These are phyloP conservation scores for Rubus parviflorus DNA, from an alignment of 306 rosid genomes.

Conservation along the genomic window DNA sequence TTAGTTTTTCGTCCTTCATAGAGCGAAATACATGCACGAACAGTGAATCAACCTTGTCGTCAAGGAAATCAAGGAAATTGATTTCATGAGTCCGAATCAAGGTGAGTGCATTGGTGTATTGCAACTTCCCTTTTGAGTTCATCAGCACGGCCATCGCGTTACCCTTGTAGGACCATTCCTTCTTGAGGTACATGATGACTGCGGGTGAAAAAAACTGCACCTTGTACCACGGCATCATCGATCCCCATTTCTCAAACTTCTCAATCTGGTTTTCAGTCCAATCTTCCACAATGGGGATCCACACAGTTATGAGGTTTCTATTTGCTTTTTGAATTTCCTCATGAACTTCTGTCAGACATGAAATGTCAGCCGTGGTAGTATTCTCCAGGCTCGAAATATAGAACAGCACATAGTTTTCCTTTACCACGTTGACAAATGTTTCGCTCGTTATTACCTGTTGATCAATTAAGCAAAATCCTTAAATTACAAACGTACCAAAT, in stretches of 20 bases:
- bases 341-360: slow-evolving; percentile 9
- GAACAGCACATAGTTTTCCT: not conserved
- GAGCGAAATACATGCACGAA: slow-evolving; percentile 4
- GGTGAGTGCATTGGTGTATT: slow-evolving; percentile 28
- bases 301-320: slow-evolving; percentile 25
- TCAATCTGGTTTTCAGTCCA: slow-evolving; percentile 5
- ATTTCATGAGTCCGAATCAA: slow-evolving; percentile 28
- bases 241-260: slow-evolving; percentile 15
- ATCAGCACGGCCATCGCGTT: slow-evolving; percentile 37
- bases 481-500: too few relatives aligned
- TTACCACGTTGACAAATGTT: not conserved
- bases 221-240: slow-evolving; percentile 34
- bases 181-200: slow-evolving; percentile 29
- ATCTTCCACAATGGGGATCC: slow-evolving; percentile 36
- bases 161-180: slow-evolving; percentile 38
- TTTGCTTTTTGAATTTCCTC: not conserved
- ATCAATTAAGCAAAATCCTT: not conserved
- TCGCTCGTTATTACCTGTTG: not conserved
- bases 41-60: not conserved
- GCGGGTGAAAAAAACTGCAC: slow-evolving; percentile 19
- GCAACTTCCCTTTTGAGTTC: slow-evolving; percentile 27
- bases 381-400: not conserved
- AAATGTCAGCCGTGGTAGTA: slow-evolving; percentile 1
- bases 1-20: not conserved
- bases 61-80: slow-evolving; percentile 22